Base-by-base conservation (phyloP, 441 rosid genomes). In the Populus trichocarpa region DNA sequence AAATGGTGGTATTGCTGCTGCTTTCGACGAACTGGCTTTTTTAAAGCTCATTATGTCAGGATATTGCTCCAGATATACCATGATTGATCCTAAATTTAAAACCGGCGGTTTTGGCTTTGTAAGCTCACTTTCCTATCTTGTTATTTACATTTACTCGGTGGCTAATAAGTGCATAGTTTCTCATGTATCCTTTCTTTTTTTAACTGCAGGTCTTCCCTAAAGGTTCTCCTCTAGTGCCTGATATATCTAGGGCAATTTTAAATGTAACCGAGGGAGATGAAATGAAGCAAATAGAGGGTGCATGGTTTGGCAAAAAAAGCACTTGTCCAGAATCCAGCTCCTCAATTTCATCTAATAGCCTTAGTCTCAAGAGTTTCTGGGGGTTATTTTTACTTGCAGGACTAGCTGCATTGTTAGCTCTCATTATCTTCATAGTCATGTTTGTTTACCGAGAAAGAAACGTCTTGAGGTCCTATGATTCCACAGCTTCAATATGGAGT, bases 61-160 rank as follows among this genome's bases (percentile, higher is more conserved):
- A 57, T 81, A 84, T 75, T 85, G 95, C 85, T 70, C 82, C 67
- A 65, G 88, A 63, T 93, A 90, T 73, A 81, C 88, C 65, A 82
- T 81, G 71, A 79, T 85, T 25, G 84, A 85, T 30, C 90, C 85
- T 1, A 61, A 66, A 50, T 85, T 78, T 53, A 88, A 79, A 63
- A 84, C 88, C 4, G 86, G 77, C 28, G 98, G 97, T 35, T 87
- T 90, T 67, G 97, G 95, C 26, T 92, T 93, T 67, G 97, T 91
- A 87, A 84, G 90, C 83, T 68, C 35, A 63, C 14, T 16, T 59
- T 22, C 10, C 65, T 22, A 9, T n/a, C 3, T 59, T 38, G 42
- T 10, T 38, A 9, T 38, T 38, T 38, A 3, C 3, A 9, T 38
- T 38, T 2, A 9, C 26, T n/a, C 26, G 3, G 10, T 59, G 12